These are phyloP conservation scores for Lasiodiplodia sp. DNA, from an alignment of 2,329 filamentous ascomycete genomes.

Conservation along the genomic window DNA sequence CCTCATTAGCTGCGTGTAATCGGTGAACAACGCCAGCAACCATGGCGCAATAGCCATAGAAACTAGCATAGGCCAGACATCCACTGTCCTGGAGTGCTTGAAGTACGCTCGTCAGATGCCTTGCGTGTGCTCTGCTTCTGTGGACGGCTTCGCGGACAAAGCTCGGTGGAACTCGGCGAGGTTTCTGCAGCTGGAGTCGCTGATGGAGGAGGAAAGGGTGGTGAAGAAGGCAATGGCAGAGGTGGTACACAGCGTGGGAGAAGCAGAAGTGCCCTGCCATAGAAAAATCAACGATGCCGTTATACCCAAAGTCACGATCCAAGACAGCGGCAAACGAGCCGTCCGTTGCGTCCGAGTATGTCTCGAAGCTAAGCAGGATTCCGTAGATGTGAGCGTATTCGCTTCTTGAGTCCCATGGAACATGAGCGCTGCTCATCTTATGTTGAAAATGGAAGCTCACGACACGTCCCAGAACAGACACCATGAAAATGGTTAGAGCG, in stretches of 20 bases:
- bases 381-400: conserved; percentile 45
- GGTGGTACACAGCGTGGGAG: conserved; percentile 44
- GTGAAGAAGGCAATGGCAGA: conserved; percentile 47
- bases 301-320: conserved; percentile 22
- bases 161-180: conserved; percentile 40
- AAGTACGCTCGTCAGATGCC: conserved; percentile 39
- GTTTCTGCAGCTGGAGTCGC: conserved; percentile 35
- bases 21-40: conserved; percentile 37
- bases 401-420: conserved; percentile 48
- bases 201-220: conserved; percentile 46
- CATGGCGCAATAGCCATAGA: conserved; percentile 45
- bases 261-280: conserved; percentile 41
- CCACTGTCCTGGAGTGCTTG: conserved; percentile 34
- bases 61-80: conserved; percentile 38
- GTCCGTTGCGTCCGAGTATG: conserved; percentile 38
- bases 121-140: conserved; percentile 41
- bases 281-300: conserved; percentile 35
- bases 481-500: conserved; percentile 43
- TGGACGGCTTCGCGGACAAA: conserved; percentile 41
- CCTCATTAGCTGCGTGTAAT: conserved; percentile 11
- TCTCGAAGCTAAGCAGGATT: conserved; percentile 42
- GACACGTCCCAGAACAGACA: conserved; percentile 44
- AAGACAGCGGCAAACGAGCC: conserved; percentile 35
- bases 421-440: conserved; percentile 36
- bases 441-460: conserved; percentile 37